Evolutionary conservation across 2,329 filamentous ascomycete genomes (phyloP), one percentile per base, ranked within the genome.

Genomic region (Phialocephala subalpina): DNA sequence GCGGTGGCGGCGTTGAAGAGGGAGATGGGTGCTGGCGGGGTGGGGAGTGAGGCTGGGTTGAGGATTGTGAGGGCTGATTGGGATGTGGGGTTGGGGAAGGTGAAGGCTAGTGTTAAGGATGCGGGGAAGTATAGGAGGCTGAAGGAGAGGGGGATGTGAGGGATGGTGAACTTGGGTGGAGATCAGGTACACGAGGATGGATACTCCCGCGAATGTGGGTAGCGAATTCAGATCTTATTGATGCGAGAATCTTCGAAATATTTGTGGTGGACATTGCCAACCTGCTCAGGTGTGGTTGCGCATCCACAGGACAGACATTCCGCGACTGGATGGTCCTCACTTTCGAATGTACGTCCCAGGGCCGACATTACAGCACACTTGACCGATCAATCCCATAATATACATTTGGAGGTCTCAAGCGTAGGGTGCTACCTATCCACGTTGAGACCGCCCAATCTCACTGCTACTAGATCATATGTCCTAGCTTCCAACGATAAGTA

Each of bases 31-130:
- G 63, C 49, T 52, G 58, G 62, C 40, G 49, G 49, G 11, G 49
- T 11, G 6, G 29, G 29, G 9, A 33, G 29, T 33, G 67, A 67
- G 56, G 67, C 68, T 16, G 71, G 69, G 16, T 58, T 76, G 20
- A 72, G 66, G 58, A 77, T 78, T 63, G 47, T 66, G 59, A 66
- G 45, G 27, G 63, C 27, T 14, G 76, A 78, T 70, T 78, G 76
- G 77, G 74, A 78, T 60, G 70, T 72, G 59, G 77, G 76, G 7
- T 60, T 78, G 20, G 67, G 65, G 20, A 76, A 70, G 64, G 73
- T 77, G 6, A 75, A 69, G 60, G 70, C 75, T 25, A 78, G 77
- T 72, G 77, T 78, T 27, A 78, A 76, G 66, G 75, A 78, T 72
- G 75, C 71, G 25, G 70, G 69, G 53, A 78, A 77, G 65, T 78